Conservation (phyloP, 179 eudicot genomes). For the Dionaea muscipula region DNA sequence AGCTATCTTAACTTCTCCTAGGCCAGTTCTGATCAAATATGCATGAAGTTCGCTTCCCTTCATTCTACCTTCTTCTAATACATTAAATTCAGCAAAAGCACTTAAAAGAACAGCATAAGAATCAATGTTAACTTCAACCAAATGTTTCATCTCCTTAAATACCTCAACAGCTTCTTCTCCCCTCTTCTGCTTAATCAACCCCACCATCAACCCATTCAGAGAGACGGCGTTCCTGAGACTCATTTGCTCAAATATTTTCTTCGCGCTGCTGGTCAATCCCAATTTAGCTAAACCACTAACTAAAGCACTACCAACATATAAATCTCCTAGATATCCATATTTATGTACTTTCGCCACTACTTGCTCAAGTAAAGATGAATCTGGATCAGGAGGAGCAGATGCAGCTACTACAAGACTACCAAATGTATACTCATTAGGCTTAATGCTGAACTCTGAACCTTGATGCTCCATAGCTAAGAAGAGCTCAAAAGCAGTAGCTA, state of each 20-base stretch:
- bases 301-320: constrained; percentile 75
- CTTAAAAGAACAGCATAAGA: constrained; percentile 58
- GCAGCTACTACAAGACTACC: constrained; percentile 56
- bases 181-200: constrained; percentile 53
- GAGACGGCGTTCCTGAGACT: constrained; percentile 56
- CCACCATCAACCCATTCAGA: constrained; percentile 65
- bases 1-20: constrained; percentile 32
- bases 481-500: constrained; percentile 33
- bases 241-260: constrained; percentile 45
- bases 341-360: constrained; percentile 35
- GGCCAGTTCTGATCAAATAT: constrained; percentile 42
- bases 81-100: constrained; percentile 42
- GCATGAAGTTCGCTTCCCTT: constrained; percentile 65
- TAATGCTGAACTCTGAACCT: constrained; percentile 21
- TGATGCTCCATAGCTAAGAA: constrained; percentile 45
- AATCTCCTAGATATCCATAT: constrained; percentile 47
- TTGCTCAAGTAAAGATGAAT: constrained; percentile 41
- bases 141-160: constrained; percentile 36
- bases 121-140: constrained; percentile 38
- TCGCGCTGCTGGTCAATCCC: constrained; percentile 41
- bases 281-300: constrained; percentile 58
- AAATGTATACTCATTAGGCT: constrained; percentile 55
- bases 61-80: constrained; percentile 37
- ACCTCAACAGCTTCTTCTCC: constrained; percentile 51
- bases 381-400: constrained; percentile 20